Base-by-base conservation (phyloP, 352 stramenopile species). In the Globisporangium polare region DNA sequence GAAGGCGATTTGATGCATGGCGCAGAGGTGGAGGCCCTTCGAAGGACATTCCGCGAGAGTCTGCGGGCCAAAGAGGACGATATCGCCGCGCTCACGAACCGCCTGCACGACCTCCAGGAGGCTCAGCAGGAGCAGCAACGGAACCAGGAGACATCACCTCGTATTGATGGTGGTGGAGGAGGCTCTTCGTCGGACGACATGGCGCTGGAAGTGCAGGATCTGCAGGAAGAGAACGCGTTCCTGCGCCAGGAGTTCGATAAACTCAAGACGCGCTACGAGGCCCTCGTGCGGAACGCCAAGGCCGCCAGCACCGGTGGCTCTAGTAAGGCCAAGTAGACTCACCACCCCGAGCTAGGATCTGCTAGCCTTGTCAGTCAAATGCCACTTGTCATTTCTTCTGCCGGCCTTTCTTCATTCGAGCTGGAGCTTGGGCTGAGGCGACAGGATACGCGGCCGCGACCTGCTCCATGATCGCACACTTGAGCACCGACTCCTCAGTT, bases 171-270 rank as follows among this genome's bases (percentile, higher is more conserved):
- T n/a, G 29, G 12, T 27, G 27, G 12, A 1, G 26, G 27, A 18
- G 20, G 37, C 26, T 46, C 17, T 12, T 20, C 41, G 8, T 27
- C 17, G 42, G 39, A 53, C 22, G 56, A 41, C 18, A 58, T 75
- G 41, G 61, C 43, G 20, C 69, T 76, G 39, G 74, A 86, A 26
- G 54, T 88, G 12, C 63, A 72, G 22, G 79, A 90, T 53, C 62
- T 89, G 46, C 68, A 84, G 41, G 77, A 89, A 37, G 80, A 92
- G 41, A 92, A 92, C 54, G 54, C 74, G 33, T 90, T 83, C 35
- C 51, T 92, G 27, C 73, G 80, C 5, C 69, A 83, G 22, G 79
- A 90, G 43, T 88, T 90, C 58, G 73, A 88, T 50, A 81, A 77
- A 31, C 70, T 92, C 39, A 88, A 88, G 62, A 67, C 66, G 6